Base-by-base conservation (phyloP, 2,329 filamentous ascomycete genomes). In the Xylariaceae sp. region DNA sequence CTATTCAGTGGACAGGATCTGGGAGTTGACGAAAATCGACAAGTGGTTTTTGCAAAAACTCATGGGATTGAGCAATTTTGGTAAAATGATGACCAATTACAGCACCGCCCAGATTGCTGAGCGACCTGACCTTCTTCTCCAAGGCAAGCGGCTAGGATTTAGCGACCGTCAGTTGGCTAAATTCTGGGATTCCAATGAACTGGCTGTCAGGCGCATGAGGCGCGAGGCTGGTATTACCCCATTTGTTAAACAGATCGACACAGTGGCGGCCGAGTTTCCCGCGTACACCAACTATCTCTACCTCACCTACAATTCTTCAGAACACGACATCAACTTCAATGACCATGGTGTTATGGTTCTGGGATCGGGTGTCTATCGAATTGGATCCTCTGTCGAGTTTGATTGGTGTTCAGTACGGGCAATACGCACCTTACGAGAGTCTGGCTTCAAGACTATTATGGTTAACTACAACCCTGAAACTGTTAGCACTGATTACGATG, bases 351-450 rank as follows among this genome's bases (percentile, higher is more conserved):
- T 96, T 57, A 96, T 97, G 91, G 92, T 99, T 8, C 79, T 97
- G 29, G 92, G 92, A 13, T 96, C 92, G 30, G 92, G 92, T 72
- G 92, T 96, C 9, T 97, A 97, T 78, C 85, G 94, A 57, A 99
- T 99, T 61, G 94, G 94, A 61, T 96, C 92, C 0, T 96, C 92
- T 0, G 94, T 99, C 55, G 94, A 99, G 70, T 99, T 99, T 71
- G 94, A 99, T 72, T 99, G 94, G 94, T 97, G 94, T 71, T 96
- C 94, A 4, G 94, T 99, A 26, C 81, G 92, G 56, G 90, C 94
- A 5, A 95, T 97, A 58, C 86, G 92, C 59, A 97, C 94, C 1
- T 80, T 99, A 7, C 84, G 94, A 47, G 83, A 89, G 61, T 82
- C 86, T 56, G 88, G 88, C 2, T 84, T 87, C 77, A 97, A 97